phyloP scores from a whole-genome alignment of 805 yeast species.

The Starmerella davenportii region DNA sequence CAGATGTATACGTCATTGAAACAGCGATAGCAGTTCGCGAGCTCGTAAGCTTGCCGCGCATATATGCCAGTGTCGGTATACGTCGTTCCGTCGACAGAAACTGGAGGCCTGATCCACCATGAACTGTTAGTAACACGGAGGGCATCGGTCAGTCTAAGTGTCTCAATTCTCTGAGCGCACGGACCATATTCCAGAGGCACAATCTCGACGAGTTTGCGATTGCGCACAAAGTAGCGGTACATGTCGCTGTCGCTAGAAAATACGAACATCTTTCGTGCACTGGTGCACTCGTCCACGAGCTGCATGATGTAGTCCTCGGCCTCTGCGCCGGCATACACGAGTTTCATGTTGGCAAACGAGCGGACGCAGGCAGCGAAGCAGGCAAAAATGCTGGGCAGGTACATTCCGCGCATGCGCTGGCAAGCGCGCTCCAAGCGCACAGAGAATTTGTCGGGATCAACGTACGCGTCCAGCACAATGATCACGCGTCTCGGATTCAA shows the following conservation, averaged over 20 bases:
- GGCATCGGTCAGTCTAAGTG: not conserved
- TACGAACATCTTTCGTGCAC: not conserved
- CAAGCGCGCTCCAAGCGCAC: not conserved
- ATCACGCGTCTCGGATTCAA: not conserved
- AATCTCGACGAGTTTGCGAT: not conserved
- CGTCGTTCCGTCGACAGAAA: not conserved
- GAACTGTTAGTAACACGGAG: not conserved
- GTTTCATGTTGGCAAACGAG: conserved; percentile 8
- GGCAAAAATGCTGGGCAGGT: no score
- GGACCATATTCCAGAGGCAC: not conserved
- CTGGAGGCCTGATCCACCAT: not conserved
- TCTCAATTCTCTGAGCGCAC: no score
- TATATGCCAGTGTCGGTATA: not conserved
- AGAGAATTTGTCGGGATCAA: not conserved
- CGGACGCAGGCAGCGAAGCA: not conserved
- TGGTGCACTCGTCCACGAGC: no score
- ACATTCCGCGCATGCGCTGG: not conserved
- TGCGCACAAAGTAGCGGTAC: not conserved
- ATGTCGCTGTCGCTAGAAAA: not conserved
- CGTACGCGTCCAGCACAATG: not conserved
- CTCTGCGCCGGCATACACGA: conserved; percentile 9
- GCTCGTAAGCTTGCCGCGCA: not conserved
- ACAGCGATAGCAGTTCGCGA: not conserved
- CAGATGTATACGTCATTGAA: no score
- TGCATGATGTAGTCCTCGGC: not conserved